These are phyloP conservation scores for Triangularia setosa DNA, from an alignment of 2,329 filamentous ascomycete species.

Conservation along the genomic window DNA sequence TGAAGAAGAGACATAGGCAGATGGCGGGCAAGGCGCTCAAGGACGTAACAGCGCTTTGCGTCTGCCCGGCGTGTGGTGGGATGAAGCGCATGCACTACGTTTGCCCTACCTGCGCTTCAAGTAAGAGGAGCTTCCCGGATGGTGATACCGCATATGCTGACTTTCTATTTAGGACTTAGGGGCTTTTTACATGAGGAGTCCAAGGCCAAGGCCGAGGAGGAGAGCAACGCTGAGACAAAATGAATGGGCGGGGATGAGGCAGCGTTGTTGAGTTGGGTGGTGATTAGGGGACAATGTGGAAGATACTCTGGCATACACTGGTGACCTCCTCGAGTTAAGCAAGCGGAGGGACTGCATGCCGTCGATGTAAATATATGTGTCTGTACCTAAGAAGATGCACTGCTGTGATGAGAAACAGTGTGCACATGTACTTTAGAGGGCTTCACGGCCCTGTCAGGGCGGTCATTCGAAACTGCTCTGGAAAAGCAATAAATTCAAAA, in stretches of 20 bases:
- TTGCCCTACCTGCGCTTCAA: constrained; percentile 80
- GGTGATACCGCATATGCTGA: constrained; percentile 21
- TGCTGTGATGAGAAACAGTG: not conserved
- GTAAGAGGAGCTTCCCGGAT: constrained; percentile 47
- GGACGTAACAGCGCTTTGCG: constrained; percentile 82
- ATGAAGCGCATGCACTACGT: constrained; percentile 84
- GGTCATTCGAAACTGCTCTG: not conserved
- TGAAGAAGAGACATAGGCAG: constrained; percentile 88
- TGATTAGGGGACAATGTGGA: not conserved
- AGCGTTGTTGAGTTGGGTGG: not conserved
- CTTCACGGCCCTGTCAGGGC: not conserved
- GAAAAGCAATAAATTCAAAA: not conserved
- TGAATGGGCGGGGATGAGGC: not conserved
- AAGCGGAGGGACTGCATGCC: not conserved
- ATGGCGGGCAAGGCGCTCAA: constrained; percentile 94
- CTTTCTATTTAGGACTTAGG: constrained; percentile 39
- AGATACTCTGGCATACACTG: not conserved
- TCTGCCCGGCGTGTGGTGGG: constrained; percentile 83
- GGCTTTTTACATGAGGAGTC: constrained; percentile 32
- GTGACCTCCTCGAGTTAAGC: not conserved
- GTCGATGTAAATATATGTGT: not conserved
- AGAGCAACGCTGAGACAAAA: not conserved
- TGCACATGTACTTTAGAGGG: not conserved
- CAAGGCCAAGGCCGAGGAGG: constrained; percentile 1
- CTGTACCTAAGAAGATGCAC: not conserved